Base-by-base conservation (phyloP, 306 rosid species). In the Ceratonia siliqua region DNA sequence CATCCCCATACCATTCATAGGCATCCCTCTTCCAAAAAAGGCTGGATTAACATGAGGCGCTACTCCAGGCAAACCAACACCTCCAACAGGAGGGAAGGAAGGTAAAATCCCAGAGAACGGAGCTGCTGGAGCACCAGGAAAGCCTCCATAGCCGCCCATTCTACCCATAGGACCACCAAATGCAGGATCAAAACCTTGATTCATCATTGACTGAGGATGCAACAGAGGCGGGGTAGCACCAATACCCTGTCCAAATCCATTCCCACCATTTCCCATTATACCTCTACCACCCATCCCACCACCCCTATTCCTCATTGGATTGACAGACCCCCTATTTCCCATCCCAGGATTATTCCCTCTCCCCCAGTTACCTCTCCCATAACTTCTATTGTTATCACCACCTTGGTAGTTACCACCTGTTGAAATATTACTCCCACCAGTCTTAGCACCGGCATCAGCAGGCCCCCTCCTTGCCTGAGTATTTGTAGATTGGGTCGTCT, bases 21-120 rank as follows among this genome's bases (percentile, higher is more conserved):
- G 97, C 95, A 95, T 95, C 52, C 97, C 99, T 74, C 99, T 87
- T 36, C 98, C 98, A 8, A 95, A 92, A 83, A 92, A 95, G 36
- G 99, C 99, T 4, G 98, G 98, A 78, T 95, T 95, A 71, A 95
- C 98, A 84, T 95, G 98, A 49, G 97, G 99, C 48, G 99, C 98
- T 1, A 91, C 96, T 46, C 97, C 98, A 82, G 92, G 96, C 78
- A 94, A 79, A 55, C 99, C 97, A 75, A 90, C 92, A 74, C 93
- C 92, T 58, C 92, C 93, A 14, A 92, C 93, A 50, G 89, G 91
- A 12, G 98, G 96, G 61, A 92, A 95, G 22, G 88, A 72, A 50
- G 99, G 88, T 75, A 95, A 57, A 36, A 95, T 89, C 17, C 98
- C 98, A 5, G 99, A 81, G 70, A 94, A 94, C 9, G 91, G 93